Evolutionary conservation across 176 grass and related monocot species (phyloP), one percentile per base, ranked within the genome.

Genomic region (Otatea glauca): DNA sequence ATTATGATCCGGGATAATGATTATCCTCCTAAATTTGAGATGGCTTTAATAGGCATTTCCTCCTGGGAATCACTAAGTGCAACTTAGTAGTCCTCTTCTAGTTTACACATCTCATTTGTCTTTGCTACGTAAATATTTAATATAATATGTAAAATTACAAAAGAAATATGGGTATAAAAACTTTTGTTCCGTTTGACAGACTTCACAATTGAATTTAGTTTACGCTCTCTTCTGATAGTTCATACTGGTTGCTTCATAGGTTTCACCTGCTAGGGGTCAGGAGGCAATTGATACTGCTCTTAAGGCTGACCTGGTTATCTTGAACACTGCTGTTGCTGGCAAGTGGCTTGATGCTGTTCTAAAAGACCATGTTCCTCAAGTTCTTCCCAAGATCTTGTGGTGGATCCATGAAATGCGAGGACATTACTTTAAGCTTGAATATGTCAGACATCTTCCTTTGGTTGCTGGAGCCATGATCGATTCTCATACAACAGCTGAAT

Each of bases 371-470:
- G 91, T 93, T 84, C 65, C 77, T 43, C 81, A 87, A 88, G 91
- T 98, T 80, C 94, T 98, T 69, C 91, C 96, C 21, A 98, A 98
- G 89, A 85, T 93, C 68, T 88, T 98, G 64, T 96, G 96, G 96
- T 98, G 96, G 96, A 98, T 98, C 61, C 96, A 98, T 98, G 96
- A 96, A 90, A 98, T 98, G 96, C 84, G 96, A 76, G 96, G 96
- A 37, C 96, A 98, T 80, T 98, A 98, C 75, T 98, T 98, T 86
- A 94, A 90, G 64, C 77, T 98, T 79, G 89, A 98, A 72, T 98
- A 89, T 88, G 88, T 98, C 81, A 95, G 92, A 72, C 96, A 96
- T 88, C 91, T 98, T 72, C 93, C 96, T 34, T 90, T 89, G 75
- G 93, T 96, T 87, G 88, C 91, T 78, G 91, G 91, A 71, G 89